phyloP scores from a whole-genome alignment of 2,329 filamentous ascomycete genomes.

The Arthrobotrys iridis region DNA sequence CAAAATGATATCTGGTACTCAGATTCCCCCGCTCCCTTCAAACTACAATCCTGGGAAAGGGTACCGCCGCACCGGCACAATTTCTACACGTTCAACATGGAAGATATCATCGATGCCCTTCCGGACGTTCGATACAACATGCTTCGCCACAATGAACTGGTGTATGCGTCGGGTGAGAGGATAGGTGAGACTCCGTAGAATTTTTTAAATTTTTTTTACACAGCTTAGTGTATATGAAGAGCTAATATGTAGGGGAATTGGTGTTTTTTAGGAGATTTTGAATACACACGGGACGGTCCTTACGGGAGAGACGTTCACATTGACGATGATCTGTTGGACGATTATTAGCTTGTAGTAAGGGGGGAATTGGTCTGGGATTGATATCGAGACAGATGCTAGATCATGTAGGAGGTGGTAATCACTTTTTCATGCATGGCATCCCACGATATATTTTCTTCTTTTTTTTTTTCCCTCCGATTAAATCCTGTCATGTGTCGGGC shows the following conservation, averaged over 20 bases:
- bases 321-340: neutral
- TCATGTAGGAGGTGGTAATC: too few species aligned
- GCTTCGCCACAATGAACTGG: neutral
- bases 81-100: neutral
- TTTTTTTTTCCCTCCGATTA: too few species aligned
- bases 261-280: neutral
- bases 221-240: neutral
- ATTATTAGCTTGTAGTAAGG: too few species aligned
- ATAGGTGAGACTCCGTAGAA: neutral
- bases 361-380: too few species aligned
- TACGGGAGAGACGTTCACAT: neutral
- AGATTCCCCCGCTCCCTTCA: too few species aligned
- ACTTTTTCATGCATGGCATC: too few species aligned
- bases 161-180: neutral
- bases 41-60: neutral
- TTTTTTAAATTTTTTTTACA: too few species aligned
- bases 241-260: too few species aligned
- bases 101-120: conserved; percentile 7
- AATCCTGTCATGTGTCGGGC: too few species aligned
- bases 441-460: too few species aligned
- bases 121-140: neutral
- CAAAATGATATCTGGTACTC: conserved; percentile 8
- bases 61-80: neutral
- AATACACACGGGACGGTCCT: neutral
- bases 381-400: too few species aligned